Evolutionary conservation across 2,329 filamentous ascomycete genomes (phyloP).

Genomic region (Aureobasidium sp.): DNA sequence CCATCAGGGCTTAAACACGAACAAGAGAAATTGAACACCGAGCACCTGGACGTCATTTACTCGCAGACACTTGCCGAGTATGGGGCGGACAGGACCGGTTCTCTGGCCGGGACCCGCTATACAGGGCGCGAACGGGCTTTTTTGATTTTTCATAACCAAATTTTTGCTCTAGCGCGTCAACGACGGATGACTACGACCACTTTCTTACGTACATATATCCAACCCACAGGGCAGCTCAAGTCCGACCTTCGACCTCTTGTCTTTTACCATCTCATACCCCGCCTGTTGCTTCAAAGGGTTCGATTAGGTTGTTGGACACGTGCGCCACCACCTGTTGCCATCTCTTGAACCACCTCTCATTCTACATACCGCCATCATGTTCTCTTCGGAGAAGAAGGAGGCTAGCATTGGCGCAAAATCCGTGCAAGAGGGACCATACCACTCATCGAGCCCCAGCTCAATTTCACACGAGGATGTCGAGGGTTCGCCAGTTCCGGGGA

Average conservation of each 20-base stretch:
- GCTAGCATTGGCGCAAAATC: neutral
- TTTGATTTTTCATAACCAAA: conserved; percentile 13
- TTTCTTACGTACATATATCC: conserved; percentile 15
- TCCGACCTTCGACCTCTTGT: neutral
- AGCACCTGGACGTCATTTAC: conserved; percentile 1
- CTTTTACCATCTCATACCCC: neutral
- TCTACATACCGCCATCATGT: neutral
- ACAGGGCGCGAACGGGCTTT: conserved; percentile 11
- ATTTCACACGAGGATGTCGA: conserved; percentile 11
- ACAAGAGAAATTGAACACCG: neutral
- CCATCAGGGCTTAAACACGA: neutral
- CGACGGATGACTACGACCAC: conserved; percentile 5
- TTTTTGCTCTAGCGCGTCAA: conserved; percentile 14
- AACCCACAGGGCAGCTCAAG: conserved; percentile 5
- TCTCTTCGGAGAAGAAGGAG: conserved; percentile 9
- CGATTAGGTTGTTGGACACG: conserved; percentile 8
- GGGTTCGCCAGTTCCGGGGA: conserved; percentile 17
- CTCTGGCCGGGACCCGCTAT: conserved; percentile 1
- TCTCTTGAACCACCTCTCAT: neutral
- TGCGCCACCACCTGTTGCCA: conserved; percentile 1
- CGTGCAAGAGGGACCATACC: neutral
- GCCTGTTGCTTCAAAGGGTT: neutral
- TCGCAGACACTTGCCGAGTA: neutral
- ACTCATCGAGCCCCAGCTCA: neutral
- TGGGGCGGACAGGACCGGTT: conserved; percentile 1